A percentile compares a stretch with the other conserved stretches of the same genome.
Evolutionary conservation across 2,329 filamentous ascomycete species (phyloP).

Genomic region (Atkinsonella hypoxylon): DNA sequence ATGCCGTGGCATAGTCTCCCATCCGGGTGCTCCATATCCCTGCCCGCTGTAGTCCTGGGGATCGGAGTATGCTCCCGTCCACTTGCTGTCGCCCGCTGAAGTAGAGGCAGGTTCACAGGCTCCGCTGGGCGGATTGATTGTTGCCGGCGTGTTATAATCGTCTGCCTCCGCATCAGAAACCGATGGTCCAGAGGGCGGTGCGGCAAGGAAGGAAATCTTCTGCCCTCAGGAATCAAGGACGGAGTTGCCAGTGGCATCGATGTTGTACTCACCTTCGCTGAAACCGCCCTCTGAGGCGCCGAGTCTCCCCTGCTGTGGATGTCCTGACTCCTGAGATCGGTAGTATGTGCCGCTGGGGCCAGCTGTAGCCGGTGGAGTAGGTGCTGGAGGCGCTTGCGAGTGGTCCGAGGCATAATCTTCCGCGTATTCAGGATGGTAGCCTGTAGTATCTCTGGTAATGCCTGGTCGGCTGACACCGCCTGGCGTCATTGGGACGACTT

Average conservation of each 20-base stretch:
- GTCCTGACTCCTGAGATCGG: constrained; percentile 12
- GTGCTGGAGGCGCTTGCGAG: constrained; percentile 30
- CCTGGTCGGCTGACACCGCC: constrained; percentile 46
- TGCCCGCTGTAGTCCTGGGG: constrained; percentile 53
- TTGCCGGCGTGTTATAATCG: constrained; percentile 44
- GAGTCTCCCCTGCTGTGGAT: constrained; percentile 12
- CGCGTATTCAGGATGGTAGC: constrained; percentile 19
- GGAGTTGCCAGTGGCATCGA: constrained; percentile 49
- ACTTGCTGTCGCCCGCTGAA: constrained; percentile 22
- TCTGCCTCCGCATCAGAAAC: constrained; percentile 41
- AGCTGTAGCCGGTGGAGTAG: constrained; percentile 20
- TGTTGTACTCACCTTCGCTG: constrained; percentile 60
- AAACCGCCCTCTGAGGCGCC: constrained; percentile 47
- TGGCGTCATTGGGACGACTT: constrained; percentile 86
- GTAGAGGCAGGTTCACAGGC: constrained; percentile 20
- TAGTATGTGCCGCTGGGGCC: constrained; percentile 15
- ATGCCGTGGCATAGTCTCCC: constrained; percentile 67
- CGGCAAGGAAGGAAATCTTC: constrained; percentile 39
- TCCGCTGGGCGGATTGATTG: constrained; percentile 27
- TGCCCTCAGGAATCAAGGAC: constrained; percentile 49
- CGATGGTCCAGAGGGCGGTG: constrained; percentile 29
- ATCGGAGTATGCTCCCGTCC: constrained; percentile 29
- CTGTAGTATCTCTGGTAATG: constrained; percentile 27
- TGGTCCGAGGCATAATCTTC: constrained; percentile 24
- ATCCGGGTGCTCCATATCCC: constrained; percentile 55